Conservation (phyloP, 169 alveolate genomes). For the Eimeria acervulina region DNA sequence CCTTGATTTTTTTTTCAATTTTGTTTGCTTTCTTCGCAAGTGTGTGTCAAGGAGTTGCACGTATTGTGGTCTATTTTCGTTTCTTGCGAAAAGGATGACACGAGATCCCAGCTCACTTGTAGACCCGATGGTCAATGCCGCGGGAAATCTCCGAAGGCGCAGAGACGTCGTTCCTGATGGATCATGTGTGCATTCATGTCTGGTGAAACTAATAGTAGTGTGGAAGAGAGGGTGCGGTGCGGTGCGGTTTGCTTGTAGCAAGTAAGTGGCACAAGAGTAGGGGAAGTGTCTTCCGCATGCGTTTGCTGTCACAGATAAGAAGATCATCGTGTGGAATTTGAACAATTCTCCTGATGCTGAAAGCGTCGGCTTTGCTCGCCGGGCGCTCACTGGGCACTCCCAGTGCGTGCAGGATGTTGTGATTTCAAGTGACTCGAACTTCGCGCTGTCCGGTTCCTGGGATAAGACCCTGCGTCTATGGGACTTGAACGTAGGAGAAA, state of each 20-base stretch:
- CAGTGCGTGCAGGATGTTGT: slow-evolving; percentile 96
- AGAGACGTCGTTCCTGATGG: not conserved
- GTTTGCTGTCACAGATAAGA: slow-evolving; percentile 83
- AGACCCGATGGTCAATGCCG: slow-evolving; percentile 85
- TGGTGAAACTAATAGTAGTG: not conserved
- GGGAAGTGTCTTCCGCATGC: not conserved
- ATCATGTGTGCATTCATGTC: not conserved
- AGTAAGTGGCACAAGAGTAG: not conserved
- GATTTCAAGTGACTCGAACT: slow-evolving; percentile 96
- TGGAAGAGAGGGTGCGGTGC: not conserved
- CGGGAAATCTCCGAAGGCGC: slow-evolving; percentile 80
- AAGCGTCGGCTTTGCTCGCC: slow-evolving; percentile 86
- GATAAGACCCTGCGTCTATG: slow-evolving; percentile 95
- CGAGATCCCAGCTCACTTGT: slow-evolving; percentile 91
- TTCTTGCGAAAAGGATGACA: slow-evolving; percentile 87
- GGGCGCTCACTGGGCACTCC: slow-evolving; percentile 94
- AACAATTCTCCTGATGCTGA: slow-evolving; percentile 79
- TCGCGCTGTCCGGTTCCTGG: slow-evolving; percentile 97
- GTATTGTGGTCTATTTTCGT: too few species aligned
- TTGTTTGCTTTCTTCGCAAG: too few species aligned
- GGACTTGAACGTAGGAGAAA: slow-evolving; percentile 95
- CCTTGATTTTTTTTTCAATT: too few species aligned
- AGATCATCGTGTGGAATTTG: slow-evolving; percentile 84
- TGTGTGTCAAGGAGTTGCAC: too few species aligned
- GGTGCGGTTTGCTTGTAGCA: not conserved